These are phyloP conservation scores for Dichotomopilus funicola DNA, from an alignment of 2,329 filamentous ascomycete species.

Conservation along the genomic window DNA sequence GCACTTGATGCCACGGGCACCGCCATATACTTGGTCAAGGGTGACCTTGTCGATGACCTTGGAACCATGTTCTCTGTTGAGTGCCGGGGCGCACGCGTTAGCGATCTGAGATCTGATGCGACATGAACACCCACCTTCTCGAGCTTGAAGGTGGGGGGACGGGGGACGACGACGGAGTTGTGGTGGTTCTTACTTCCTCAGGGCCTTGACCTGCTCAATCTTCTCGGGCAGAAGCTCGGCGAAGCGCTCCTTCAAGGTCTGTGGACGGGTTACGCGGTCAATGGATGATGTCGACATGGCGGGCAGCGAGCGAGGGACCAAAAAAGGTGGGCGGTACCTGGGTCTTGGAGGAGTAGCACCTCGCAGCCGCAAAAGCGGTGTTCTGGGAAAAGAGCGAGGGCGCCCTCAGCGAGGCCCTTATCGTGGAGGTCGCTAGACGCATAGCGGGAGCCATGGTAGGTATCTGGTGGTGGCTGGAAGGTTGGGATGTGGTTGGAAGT, in stretches of 20 bases:
- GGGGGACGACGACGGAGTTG: too few relatives aligned
- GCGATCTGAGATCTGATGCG: constrained; percentile 12
- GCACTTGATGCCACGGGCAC: constrained; percentile 97
- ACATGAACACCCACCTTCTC: background rate
- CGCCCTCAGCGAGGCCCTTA: constrained; percentile 68
- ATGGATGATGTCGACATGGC: constrained; percentile 22
- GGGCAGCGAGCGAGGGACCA: constrained; percentile 6
- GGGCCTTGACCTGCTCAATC: constrained; percentile 98
- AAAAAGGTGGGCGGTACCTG: constrained; percentile 51
- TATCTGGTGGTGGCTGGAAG: constrained; percentile 23
- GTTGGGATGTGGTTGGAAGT: constrained; percentile 30
- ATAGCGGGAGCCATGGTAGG: constrained; percentile 73
- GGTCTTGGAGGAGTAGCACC: constrained; percentile 90
- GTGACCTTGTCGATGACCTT: constrained; percentile 97
- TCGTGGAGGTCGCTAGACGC: constrained; percentile 72
- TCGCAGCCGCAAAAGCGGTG: constrained; percentile 72
- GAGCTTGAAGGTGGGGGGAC: constrained; percentile 4
- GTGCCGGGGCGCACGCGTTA: constrained; percentile 18
- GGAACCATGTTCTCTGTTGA: constrained; percentile 75
- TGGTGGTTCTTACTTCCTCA: constrained; percentile 69
- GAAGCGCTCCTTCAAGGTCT: constrained; percentile 98
- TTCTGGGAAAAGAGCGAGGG: constrained; percentile 62
- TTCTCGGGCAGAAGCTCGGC: constrained; percentile 92
- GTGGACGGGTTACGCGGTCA: constrained; percentile 20
- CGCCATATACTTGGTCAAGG: constrained; percentile 98